Percentiles rank a stretch among this genome's conserved stretches.
Conservation (phyloP, 441 rosid species). For the Gossypium trilobum region DNA sequence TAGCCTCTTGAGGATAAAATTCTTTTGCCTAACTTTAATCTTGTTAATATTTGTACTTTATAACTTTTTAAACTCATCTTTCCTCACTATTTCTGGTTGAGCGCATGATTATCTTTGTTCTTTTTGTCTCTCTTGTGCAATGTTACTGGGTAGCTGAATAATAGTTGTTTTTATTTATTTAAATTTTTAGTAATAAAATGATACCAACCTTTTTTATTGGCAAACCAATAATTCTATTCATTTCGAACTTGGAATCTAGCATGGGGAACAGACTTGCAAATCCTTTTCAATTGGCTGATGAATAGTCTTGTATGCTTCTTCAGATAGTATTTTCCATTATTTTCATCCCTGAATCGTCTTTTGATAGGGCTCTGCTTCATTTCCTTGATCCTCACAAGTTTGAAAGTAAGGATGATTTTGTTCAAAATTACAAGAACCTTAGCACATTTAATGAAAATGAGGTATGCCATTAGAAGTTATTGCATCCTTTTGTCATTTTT, state of each 20-base stretch:
- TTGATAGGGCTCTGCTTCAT: constrained; percentile 89
- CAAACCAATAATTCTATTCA: neutral
- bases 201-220: neutral
- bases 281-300: neutral
- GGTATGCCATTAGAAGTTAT: constrained; percentile 34
- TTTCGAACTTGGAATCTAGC: neutral
- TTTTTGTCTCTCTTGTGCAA: neutral
- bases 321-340: neutral
- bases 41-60: neutral
- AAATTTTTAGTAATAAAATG: neutral
- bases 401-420: constrained; percentile 84
- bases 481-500: constrained; percentile 9
- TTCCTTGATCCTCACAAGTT: constrained; percentile 92
- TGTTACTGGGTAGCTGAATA: neutral
- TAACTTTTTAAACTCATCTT: neutral
- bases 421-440: constrained; percentile 94
- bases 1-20: neutral
- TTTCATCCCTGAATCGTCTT: neutral
- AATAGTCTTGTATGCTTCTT: neutral
- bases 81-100: neutral
- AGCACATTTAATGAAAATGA: constrained; percentile 91
- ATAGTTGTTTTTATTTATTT: neutral
- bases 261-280: neutral
- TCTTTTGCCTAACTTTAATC: neutral
- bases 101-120: neutral